Base-by-base conservation (phyloP, 2,329 filamentous ascomycete genomes). In the Lasiodiplodia citricola region DNA sequence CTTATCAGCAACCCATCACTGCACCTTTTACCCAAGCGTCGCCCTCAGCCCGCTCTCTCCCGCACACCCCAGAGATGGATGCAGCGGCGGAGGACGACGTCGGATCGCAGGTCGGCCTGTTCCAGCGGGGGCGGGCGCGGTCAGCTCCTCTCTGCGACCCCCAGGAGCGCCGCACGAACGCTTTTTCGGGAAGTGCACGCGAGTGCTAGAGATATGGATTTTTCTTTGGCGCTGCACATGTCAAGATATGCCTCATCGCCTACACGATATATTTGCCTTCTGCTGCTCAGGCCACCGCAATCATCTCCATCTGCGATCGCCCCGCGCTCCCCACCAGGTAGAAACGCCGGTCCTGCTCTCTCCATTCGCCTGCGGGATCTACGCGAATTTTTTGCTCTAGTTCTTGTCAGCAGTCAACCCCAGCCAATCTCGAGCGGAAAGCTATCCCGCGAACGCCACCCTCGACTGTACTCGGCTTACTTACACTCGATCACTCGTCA, bases 1-100 rank as follows among this genome's bases (percentile, higher is more conserved):
- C 60, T 64, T 64, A 64, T 64, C 60, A 64, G 60, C 47, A 64
- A 64, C 60, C 23, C 60, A 64, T 64, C 60, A 64, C 60, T 51
- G 47, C 60, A 64, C n/a, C 23, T 64, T 64, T 64, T 64, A 64
- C 60, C 60, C 60, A 64, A 64, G 60, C 60, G 38, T 25, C 28
- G 18, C 28, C 37, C 47, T 23, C 47, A 64, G 60, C 60, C 47
- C 60, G 60, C 47, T 13, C 14, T 50, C 25, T 64, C 47, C 60
- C 60, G 51, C 47, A 64, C 25, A 4, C 60, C 60, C 47, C 13
- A 52, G 25, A 51, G 10, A 38, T 52, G 60, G 44, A 37, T 25
- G 28, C 60, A 14, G 47, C 60, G 60, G 60, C 41, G 60, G 60
- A 64, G 28, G 44, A 64, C 60, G 44, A 52, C 13, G 44, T n/a